Conservation (phyloP, 1,284 basidiomycete genomes). For the Puccinia triticina region DNA sequence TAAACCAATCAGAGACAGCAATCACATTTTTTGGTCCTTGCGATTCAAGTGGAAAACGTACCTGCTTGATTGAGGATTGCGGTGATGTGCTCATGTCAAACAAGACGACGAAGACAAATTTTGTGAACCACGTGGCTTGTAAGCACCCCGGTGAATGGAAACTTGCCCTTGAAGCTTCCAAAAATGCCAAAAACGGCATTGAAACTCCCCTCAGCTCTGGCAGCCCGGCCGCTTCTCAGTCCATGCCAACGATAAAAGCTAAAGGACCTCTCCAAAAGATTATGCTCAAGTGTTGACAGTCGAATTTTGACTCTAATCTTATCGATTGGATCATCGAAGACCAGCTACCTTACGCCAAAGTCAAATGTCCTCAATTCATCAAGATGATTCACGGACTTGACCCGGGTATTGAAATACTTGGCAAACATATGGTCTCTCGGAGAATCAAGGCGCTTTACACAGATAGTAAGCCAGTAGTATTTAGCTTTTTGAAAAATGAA, state of each 20-base stretch:
- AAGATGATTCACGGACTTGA: not conserved
- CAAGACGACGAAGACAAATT: constrained; percentile 3
- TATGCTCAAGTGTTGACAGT: not conserved
- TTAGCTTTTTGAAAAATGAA: too few relatives aligned
- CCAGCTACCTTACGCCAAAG: not conserved
- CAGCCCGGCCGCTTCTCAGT: constrained; percentile 1
- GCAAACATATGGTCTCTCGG: not conserved
- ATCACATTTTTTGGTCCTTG: too few relatives aligned
- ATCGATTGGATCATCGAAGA: constrained; percentile 10
- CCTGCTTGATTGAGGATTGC: not conserved
- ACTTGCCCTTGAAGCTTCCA: constrained; percentile 4
- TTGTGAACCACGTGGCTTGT: constrained; percentile 8
- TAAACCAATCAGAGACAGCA: too few relatives aligned
- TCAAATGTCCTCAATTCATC: constrained; percentile 14
- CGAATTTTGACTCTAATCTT: too few relatives aligned
- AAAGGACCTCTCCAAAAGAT: constrained; percentile 12
- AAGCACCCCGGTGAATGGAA: constrained; percentile 17
- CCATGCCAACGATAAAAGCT: not conserved
- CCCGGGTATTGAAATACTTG: not conserved
- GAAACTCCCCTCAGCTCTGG: not conserved
- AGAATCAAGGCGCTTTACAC: too few relatives aligned
- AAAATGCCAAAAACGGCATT: not conserved
- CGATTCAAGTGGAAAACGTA: too few relatives aligned
- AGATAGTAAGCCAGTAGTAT: too few relatives aligned
- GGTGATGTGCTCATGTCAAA: not conserved